Conservation (phyloP, 805 yeast genomes). For the Brettanomyces nanus region DNA sequence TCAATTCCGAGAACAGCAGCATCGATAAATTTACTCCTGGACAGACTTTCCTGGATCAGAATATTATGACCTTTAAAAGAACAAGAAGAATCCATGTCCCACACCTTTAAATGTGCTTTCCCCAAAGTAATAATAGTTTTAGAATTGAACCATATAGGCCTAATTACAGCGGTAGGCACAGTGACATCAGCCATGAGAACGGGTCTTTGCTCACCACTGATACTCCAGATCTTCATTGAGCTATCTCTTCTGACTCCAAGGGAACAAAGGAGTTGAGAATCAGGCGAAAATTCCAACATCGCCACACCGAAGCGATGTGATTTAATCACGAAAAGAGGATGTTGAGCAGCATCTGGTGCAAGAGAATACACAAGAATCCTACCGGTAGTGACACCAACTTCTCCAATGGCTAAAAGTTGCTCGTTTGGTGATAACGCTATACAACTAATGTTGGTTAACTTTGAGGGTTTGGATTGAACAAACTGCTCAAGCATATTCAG, state of each 20-base stretch:
- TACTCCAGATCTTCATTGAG: slow-evolving; percentile 52
- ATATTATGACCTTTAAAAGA: not conserved
- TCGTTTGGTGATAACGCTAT: not conserved
- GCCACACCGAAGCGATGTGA: slow-evolving; percentile 65
- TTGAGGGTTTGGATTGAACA: not conserved
- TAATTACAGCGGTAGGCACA: not conserved
- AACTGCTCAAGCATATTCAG: not conserved
- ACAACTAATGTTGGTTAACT: not conserved
- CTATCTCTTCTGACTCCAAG: slow-evolving; percentile 68
- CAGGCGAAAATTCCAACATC: slow-evolving; percentile 47
- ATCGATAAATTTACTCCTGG: not conserved
- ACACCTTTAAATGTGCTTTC: not conserved
- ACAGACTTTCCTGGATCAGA: not conserved
- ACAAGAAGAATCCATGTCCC: not conserved
- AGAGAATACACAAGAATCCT: slow-evolving; percentile 23
- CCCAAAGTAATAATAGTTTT: not conserved
- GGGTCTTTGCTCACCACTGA: slow-evolving; percentile 13
- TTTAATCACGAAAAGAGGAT: slow-evolving; percentile 45
- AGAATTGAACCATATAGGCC: not conserved
- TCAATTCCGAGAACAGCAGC: not conserved
- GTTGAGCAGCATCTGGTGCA: slow-evolving; percentile 36
- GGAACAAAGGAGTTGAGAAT: slow-evolving; percentile 48
- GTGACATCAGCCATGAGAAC: not conserved
- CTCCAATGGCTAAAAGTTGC: not conserved
- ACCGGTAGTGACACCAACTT: not conserved